Evolutionary conservation across 2,329 filamentous ascomycete species (phyloP), one percentile per base, ranked within the genome.

Genomic region (Colletotrichum filicis): DNA sequence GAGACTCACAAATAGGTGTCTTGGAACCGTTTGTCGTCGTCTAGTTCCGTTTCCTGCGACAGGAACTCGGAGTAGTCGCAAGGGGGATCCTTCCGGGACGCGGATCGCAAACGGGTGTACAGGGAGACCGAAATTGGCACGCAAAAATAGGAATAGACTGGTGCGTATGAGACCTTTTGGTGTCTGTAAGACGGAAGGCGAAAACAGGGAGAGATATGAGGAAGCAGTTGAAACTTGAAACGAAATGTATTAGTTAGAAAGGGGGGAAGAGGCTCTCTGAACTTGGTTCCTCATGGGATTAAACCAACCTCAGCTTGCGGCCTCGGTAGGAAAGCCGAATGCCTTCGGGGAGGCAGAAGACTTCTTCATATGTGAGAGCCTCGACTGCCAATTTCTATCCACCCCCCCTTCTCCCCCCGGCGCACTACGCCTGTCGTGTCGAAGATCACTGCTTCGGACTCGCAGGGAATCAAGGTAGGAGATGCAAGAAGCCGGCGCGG

Each of bases 91-190:
- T 53, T 46, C 16, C 55, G 30, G 42, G 55, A 32, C 35, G 53
- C 28, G 46, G 55, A 57, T 12, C 12, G 32, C 55, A 67, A 71
- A 46, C 56, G 61, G 55, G 28, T 64, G 19, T 28, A 49, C 62
- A 65, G 62, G 62, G 63, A 22, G 63, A 26, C 16, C n/a, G 63
- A 37, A 59, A 4, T 32, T 55, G 59, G 26, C n/a, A 53, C 32
- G 16, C 55, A 16, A 28, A 55, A 22, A 46, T 30, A 42, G 60
- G 19, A 62, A 42, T 7, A 24, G 42, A 57, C 24, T 7, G 11
- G 22, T 11, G 2, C 35, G 46, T 3, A 42, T 61, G 63, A 55
- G 26, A 16, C 63, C 14, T 35, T 28, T n/a, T 24, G 55, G 28
- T 22, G 55, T 30, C 28, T 53, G 61, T 53, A 55, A 35, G n/a